These are phyloP conservation scores for Russula dissimulans DNA, from an alignment of 768 basidiomycete genomes.

Conservation along the genomic window DNA sequence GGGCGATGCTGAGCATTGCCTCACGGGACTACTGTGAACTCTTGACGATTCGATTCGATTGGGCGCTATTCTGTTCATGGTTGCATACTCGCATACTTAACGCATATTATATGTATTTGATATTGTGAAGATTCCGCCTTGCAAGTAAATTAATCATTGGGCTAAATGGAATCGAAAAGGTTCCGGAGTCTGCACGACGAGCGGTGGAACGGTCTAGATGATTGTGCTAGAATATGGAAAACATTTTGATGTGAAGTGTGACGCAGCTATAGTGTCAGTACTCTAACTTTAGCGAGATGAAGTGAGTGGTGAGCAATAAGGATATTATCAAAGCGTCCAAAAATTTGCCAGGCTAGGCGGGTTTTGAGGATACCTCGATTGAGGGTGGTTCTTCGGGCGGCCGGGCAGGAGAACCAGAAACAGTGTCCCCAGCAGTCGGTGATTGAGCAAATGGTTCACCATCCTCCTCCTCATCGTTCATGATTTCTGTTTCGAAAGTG, in stretches of 20 bases:
- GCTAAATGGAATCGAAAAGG: not conserved
- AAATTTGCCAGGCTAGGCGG: not conserved
- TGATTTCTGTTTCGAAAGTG: conserved; percentile 7
- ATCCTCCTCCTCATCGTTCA: conserved; percentile 17
- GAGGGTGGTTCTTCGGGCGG: not conserved
- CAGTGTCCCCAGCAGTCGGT: not conserved
- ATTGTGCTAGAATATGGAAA: not conserved
- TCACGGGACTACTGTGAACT: not conserved
- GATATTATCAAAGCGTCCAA: conserved; percentile 6
- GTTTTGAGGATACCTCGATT: not conserved
- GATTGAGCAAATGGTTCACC: conserved; percentile 1
- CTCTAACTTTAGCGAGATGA: conserved; percentile 16
- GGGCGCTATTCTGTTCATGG: not conserved
- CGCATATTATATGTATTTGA: not conserved
- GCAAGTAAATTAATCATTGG: not conserved
- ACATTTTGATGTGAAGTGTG: conserved; percentile 6
- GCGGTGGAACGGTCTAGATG: not conserved
- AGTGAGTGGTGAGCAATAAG: conserved; percentile 20
- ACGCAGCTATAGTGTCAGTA: conserved; percentile 5
- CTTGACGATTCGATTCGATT: too few relatives aligned
- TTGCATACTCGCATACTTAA: not conserved
- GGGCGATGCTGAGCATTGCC: conserved; percentile 7
- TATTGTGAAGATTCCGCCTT: not conserved
- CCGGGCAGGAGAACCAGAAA: not conserved
- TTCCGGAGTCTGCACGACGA: not conserved